These are phyloP conservation scores for Cairneyella variabilis DNA, from an alignment of 495 filamentous ascomycete genomes.

Conservation along the genomic window DNA sequence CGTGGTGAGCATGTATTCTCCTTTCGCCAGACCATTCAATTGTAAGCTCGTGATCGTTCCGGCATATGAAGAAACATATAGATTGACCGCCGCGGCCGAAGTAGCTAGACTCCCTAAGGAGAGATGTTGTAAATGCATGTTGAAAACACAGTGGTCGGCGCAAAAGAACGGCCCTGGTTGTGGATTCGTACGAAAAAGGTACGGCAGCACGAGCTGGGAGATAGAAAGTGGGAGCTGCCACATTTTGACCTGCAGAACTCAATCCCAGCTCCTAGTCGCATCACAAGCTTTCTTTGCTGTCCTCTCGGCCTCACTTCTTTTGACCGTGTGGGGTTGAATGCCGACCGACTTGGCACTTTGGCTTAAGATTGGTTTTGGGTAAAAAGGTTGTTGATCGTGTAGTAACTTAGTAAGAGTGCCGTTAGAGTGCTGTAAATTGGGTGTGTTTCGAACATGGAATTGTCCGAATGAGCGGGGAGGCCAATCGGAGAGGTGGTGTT, in stretches of 20 bases:
- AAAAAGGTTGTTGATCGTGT: background rate
- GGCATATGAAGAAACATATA: slow-evolving; percentile 61
- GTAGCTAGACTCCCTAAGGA: slow-evolving; percentile 7
- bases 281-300: background rate
- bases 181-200: background rate
- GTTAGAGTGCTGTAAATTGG: background rate
- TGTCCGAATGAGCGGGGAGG: background rate
- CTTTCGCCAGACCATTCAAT: slow-evolving; percentile 30
- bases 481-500: background rate
- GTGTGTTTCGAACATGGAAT: background rate
- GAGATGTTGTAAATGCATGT: slow-evolving; percentile 7
- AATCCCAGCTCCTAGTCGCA: background rate
- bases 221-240: slow-evolving; percentile 4
- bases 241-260: slow-evolving; percentile 1
- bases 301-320: background rate
- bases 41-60: slow-evolving; percentile 53
- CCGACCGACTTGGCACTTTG: background rate
- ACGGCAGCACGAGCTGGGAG: background rate
- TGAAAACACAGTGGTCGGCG: too few species aligned
- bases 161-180: too few species aligned
- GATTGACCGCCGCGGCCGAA: slow-evolving; percentile 32
- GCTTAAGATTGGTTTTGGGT: too few species aligned
- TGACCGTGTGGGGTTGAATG: background rate
- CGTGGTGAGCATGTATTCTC: slow-evolving; percentile 28
- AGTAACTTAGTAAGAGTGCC: background rate